Evolutionary conservation across 2,329 filamentous ascomycete genomes (phyloP).

Genomic region (Fusarium buxicola): DNA sequence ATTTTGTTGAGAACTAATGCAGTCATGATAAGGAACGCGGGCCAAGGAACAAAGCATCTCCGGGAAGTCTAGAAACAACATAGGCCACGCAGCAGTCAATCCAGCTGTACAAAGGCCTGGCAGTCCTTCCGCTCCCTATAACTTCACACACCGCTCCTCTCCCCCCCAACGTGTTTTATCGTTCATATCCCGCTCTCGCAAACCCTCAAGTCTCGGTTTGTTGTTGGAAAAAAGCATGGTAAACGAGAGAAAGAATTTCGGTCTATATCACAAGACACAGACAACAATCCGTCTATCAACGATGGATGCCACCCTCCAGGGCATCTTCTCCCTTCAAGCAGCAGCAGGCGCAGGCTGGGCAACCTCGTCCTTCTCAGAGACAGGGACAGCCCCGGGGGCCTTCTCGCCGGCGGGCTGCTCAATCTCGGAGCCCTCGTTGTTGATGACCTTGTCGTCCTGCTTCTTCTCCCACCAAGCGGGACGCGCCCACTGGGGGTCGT

Average conservation of each 20-base stretch:
- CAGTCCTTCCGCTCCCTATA: slow-evolving; percentile 18
- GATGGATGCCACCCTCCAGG: slow-evolving; percentile 11
- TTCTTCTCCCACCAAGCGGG: slow-evolving; percentile 73
- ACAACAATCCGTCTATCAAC: slow-evolving; percentile 31
- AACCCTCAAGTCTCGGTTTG: slow-evolving; percentile 16
- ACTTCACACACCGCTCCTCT: slow-evolving; percentile 29
- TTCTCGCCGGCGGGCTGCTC: slow-evolving; percentile 48
- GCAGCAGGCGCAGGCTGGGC: slow-evolving; percentile 53
- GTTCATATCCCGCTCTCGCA: slow-evolving; percentile 23
- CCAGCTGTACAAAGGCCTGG: slow-evolving; percentile 3
- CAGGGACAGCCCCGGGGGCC: slow-evolving; percentile 49
- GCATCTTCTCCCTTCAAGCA: slow-evolving; percentile 43
- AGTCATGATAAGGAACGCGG: slow-evolving; percentile 32
- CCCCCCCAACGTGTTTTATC: slow-evolving; percentile 28
- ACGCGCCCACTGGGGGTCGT: slow-evolving; percentile 74
- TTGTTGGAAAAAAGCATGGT: slow-evolving; percentile 27
- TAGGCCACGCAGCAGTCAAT: slow-evolving; percentile 6
- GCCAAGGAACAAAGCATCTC: slow-evolving; percentile 30
- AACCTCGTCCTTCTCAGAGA: slow-evolving; percentile 49
- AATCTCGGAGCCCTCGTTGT: slow-evolving; percentile 56
- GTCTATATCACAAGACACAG: slow-evolving; percentile 41
- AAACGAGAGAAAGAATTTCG: slow-evolving; percentile 38
- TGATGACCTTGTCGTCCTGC: slow-evolving; percentile 52
- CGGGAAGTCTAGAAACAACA: slow-evolving; percentile 21
- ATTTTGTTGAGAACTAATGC: slow-evolving; percentile 38